Conservation (phyloP, 176 grass and related monocot genomes). For the Carex pumila region DNA sequence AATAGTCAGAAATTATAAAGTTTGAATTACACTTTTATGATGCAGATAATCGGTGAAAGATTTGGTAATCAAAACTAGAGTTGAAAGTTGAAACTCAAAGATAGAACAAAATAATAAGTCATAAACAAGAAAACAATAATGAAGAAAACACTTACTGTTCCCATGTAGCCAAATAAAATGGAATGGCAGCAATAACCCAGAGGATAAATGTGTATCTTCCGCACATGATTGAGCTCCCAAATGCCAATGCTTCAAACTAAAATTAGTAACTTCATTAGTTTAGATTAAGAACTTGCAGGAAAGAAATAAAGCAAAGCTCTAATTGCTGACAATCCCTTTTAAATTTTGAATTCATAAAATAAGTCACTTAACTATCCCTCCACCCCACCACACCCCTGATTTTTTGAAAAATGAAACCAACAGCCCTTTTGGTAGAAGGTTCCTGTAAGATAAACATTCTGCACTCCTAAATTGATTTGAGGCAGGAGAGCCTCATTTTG, state of each 20-base stretch:
- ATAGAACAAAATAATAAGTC: not conserved
- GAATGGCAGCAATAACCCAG: slow-evolving; percentile 66
- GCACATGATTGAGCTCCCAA: slow-evolving; percentile 90
- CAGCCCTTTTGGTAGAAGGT: not conserved
- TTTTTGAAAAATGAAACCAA: not conserved
- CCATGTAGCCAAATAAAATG: slow-evolving; percentile 97
- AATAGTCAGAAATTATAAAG: slow-evolving; percentile 11
- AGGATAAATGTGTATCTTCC: slow-evolving; percentile 62
- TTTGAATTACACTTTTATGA: not conserved
- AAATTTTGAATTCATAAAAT: no score
- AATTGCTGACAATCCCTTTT: not conserved
- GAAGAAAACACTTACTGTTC: slow-evolving; percentile 72
- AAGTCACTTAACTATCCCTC: not conserved
- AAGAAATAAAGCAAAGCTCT: slow-evolving; percentile 5
- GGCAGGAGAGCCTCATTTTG: not conserved
- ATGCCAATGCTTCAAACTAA: slow-evolving; percentile 94
- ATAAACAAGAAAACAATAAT: not conserved
- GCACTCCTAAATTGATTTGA: not conserved
- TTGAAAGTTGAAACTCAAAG: slow-evolving; percentile 9
- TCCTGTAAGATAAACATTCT: not conserved
- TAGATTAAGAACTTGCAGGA: not conserved
- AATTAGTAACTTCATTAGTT: slow-evolving; percentile 15
- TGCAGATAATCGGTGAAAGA: not conserved
- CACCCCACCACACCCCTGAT: not conserved
- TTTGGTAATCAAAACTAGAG: not conserved